These are phyloP conservation scores for Nectriaceae sp. DNA, from an alignment of 2,329 filamentous ascomycete genomes.

Conservation along the genomic window DNA sequence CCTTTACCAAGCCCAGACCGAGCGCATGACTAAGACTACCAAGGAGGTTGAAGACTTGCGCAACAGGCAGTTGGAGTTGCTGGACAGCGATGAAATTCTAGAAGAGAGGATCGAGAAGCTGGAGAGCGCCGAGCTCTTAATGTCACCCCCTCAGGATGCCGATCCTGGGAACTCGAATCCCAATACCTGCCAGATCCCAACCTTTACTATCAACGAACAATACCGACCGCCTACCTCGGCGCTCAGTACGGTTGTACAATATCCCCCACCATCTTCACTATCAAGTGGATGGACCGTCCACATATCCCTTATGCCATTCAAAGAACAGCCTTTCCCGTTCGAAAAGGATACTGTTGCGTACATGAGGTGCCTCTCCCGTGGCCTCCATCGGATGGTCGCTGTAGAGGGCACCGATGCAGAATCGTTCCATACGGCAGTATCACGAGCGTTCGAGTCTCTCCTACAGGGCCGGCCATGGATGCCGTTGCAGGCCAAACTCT, in stretches of 20 bases:
- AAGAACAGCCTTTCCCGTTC: slow-evolving; percentile 58
- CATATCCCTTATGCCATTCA: slow-evolving; percentile 58
- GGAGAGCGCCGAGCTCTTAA: slow-evolving; percentile 29
- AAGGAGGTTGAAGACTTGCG: slow-evolving; percentile 47
- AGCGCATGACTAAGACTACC: slow-evolving; percentile 42
- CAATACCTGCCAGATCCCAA: slow-evolving; percentile 18
- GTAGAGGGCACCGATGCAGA: slow-evolving; percentile 50
- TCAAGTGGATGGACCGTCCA: slow-evolving; percentile 58
- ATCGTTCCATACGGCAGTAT: slow-evolving; percentile 52
- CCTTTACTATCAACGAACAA: slow-evolving; percentile 8
- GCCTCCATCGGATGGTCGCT: slow-evolving; percentile 59
- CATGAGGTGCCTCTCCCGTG: slow-evolving; percentile 61
- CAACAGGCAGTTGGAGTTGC: slow-evolving; percentile 50
- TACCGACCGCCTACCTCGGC: slow-evolving; percentile 9
- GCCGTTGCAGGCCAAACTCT: slow-evolving; percentile 60
- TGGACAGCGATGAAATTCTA: slow-evolving; percentile 52
- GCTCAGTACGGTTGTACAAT: slow-evolving; percentile 3
- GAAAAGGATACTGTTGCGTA: slow-evolving; percentile 64
- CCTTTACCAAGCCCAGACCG: slow-evolving; percentile 40
- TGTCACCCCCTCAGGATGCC: slow-evolving; percentile 26
- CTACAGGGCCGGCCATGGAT: slow-evolving; percentile 55
- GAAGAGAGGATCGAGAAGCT: slow-evolving; percentile 57
- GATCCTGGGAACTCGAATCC: slow-evolving; percentile 7
- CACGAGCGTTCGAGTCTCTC: slow-evolving; percentile 50
- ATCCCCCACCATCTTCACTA: slow-evolving; percentile 9